These are phyloP conservation scores for Coemansia sp. DNA, from an alignment of 192 early-diverging fungal species.

Conservation along the genomic window DNA sequence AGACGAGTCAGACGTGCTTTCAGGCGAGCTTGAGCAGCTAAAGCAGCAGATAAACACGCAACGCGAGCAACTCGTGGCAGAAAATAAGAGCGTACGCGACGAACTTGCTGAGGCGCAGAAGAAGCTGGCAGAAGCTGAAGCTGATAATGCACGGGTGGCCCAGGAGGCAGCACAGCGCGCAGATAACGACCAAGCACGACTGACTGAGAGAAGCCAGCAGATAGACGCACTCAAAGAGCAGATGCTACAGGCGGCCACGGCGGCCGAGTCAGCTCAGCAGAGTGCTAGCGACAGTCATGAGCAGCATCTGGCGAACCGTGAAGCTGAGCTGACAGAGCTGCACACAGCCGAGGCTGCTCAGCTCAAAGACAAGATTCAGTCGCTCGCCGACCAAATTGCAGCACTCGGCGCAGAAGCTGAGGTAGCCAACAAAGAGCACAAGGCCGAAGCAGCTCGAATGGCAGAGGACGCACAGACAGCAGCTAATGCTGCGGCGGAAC, in stretches of 20 bases:
- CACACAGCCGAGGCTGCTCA: neutral
- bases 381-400: neutral
- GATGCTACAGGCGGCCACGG: neutral
- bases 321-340: neutral
- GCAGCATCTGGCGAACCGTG: constrained; percentile 13
- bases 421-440: neutral
- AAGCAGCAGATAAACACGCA: constrained; percentile 40
- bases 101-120: constrained; percentile 22
- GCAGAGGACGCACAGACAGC: constrained; percentile 7
- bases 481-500: constrained; percentile 7
- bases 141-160: neutral
- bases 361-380: neutral
- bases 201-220: constrained; percentile 5
- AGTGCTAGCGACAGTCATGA: neutral
- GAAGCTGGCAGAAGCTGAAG: constrained; percentile 4
- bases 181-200: constrained; percentile 6
- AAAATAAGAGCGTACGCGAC: constrained; percentile 25
- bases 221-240: constrained; percentile 6
- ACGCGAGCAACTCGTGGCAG: constrained; percentile 38
- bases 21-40: constrained; percentile 41
- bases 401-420: neutral
- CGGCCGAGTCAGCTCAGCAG: neutral
- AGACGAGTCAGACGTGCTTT: constrained; percentile 33
- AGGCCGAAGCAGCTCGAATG: neutral
- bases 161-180: constrained; percentile 7